Evolutionary conservation across 148 eudicot genomes (phyloP), one percentile per base, ranked within the genome.

Genomic region (Dysphania ambrosioides): DNA sequence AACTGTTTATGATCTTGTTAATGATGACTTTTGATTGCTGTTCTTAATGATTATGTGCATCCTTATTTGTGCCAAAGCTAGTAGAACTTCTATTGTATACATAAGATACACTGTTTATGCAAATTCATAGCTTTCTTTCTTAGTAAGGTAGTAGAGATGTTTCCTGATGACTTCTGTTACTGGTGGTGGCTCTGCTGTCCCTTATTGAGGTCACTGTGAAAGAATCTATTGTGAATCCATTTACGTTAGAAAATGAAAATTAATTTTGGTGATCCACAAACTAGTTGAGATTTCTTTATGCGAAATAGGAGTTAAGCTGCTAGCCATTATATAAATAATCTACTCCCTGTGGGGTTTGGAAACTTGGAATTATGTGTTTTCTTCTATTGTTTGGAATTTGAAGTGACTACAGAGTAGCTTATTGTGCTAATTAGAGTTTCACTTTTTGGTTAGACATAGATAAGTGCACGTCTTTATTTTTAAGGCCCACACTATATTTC

Each of bases 291-390:
- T 59, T 13, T 59, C 63, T 59, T 7, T 57, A 26, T 27, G 32
- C 63, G 27, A 64, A 64, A 34, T 12, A 64, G 30, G 65, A 61
- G 36, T 4, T 15, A 6, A 59, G 31, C 29, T 59, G 63, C 5
- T 5, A 59, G 34, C 63, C 11, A 27, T 10, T 0, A 31, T 0
- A 35, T 26, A 64, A 19, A 18, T 19, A 19, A 35, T 19, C 15
- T 64, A 34, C n/a, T 24, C 15, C 44, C 68, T 64, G 26, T 64
- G 68, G 68, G 41, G n/a, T n/a, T n/a, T 32, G 40, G n/a, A n/a
- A n/a, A n/a, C n/a, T 32, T 16, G 38, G 36, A 13, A 13, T 47
- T 27, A 26, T 59, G 31, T 27, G 29, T 24, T 59, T 27, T 59
- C 32, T 59, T 55, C n/a, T 19, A 55, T 36, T n/a, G n/a, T n/a